These are phyloP conservation scores for Penicillium sp. DNA, from an alignment of 2,329 filamentous ascomycete species.

Conservation along the genomic window DNA sequence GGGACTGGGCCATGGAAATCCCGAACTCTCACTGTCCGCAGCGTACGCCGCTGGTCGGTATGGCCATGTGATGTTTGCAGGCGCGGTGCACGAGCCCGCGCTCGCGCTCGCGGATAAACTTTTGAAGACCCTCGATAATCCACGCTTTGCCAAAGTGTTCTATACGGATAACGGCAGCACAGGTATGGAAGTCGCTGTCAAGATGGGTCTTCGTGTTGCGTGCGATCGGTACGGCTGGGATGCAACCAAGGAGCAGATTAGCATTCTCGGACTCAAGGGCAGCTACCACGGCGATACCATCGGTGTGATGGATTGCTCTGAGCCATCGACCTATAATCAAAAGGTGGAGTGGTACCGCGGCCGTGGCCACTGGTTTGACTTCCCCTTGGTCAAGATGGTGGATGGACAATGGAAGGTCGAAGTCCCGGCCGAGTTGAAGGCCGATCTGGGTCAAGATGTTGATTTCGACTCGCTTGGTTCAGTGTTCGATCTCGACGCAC, in stretches of 20 bases:
- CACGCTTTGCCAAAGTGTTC: constrained; percentile 70
- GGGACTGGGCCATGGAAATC: constrained; percentile 77
- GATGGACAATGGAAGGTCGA: constrained; percentile 67
- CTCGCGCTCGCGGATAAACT: constrained; percentile 67
- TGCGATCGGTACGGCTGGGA: constrained; percentile 68
- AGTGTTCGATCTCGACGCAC: constrained; percentile 61
- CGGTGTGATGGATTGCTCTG: constrained; percentile 81
- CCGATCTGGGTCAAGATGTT: constrained; percentile 48
- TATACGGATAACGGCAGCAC: constrained; percentile 85
- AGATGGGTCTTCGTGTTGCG: constrained; percentile 77
- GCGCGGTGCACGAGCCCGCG: constrained; percentile 76
- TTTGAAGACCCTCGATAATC: constrained; percentile 61
- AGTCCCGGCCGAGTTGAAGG: constrained; percentile 53
- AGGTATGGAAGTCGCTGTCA: constrained; percentile 78
- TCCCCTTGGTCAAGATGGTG: constrained; percentile 68
- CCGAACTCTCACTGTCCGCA: constrained; percentile 69
- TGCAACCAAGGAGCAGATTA: constrained; percentile 57
- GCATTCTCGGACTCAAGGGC: constrained; percentile 73
- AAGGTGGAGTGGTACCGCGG: constrained; percentile 86
- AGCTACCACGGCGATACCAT: constrained; percentile 89
- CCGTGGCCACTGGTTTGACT: constrained; percentile 79
- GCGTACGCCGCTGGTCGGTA: constrained; percentile 82
- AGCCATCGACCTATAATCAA: constrained; percentile 75
- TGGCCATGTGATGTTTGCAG: constrained; percentile 86
- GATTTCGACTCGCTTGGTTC: constrained; percentile 54